Evolutionary conservation across 768 basidiomycete species (phyloP).

Genomic region (Hydnomerulius pinastri): DNA sequence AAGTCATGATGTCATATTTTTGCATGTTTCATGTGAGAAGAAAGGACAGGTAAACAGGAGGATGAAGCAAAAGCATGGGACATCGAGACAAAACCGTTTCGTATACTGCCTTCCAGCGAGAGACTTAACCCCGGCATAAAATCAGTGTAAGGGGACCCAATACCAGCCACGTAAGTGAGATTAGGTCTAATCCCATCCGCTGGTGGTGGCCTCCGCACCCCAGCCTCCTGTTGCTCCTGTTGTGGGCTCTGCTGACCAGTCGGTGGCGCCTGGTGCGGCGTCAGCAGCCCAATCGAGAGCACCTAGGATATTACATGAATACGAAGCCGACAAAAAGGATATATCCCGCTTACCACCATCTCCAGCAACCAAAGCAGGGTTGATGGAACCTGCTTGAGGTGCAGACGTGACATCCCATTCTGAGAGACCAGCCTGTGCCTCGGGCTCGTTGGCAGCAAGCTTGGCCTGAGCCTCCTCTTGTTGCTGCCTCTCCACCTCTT

Average conservation of each 20-base stretch:
- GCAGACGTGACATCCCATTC: constrained; percentile 82
- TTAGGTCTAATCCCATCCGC: constrained; percentile 31
- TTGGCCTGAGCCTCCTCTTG: constrained; percentile 91
- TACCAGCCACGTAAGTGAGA: background rate
- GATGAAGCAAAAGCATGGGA: constrained; percentile 18
- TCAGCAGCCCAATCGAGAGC: constrained; percentile 88
- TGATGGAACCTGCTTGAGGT: constrained; percentile 68
- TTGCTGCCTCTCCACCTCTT: constrained; percentile 98
- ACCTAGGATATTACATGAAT: constrained; percentile 37
- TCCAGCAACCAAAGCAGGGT: constrained; percentile 70
- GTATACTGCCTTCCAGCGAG: constrained; percentile 10
- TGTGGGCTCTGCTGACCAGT: constrained; percentile 89
- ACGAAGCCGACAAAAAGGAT: background rate
- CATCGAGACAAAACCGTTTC: constrained; percentile 15
- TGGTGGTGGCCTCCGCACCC: constrained; percentile 33
- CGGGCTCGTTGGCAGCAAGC: constrained; percentile 58
- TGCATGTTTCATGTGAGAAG: constrained; percentile 16
- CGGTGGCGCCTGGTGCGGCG: constrained; percentile 49
- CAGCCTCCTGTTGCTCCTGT: constrained; percentile 36
- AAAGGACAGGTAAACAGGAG: constrained; percentile 16
- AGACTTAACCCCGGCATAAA: constrained; percentile 1
- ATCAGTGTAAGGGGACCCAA: constrained; percentile 2
- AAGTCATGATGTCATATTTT: constrained; percentile 20
- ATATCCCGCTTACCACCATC: constrained; percentile 48
- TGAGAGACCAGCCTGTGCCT: constrained; percentile 47